phyloP scores from a whole-genome alignment of 2,329 filamentous ascomycete species.

The Curvularia verruculosa region DNA sequence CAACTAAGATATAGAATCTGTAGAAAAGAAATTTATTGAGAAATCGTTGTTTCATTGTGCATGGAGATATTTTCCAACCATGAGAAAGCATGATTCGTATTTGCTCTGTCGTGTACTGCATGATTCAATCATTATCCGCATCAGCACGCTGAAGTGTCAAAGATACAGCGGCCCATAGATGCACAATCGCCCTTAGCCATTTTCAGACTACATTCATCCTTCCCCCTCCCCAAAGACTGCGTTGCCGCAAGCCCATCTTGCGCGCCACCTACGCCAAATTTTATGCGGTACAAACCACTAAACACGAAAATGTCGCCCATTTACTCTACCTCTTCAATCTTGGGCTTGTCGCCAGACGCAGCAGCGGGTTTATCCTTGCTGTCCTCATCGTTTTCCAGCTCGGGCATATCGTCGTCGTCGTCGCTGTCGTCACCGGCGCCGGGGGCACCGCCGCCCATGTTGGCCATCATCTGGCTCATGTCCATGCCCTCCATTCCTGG shows the following conservation, averaged over 20 bases:
- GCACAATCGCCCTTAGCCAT: constrained; percentile 5
- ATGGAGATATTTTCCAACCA: not conserved
- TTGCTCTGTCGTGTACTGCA: constrained; percentile 24
- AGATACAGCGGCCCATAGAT: constrained; percentile 8
- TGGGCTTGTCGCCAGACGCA: constrained; percentile 44
- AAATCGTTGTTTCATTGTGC: not conserved
- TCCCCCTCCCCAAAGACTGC: constrained; percentile 9
- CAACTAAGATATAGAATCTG: not conserved
- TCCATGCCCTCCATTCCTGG: constrained; percentile 46
- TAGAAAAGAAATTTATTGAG: too few species aligned
- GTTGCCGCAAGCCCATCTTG: constrained; percentile 14
- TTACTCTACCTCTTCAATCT: constrained; percentile 56
- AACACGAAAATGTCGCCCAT: constrained; percentile 18
- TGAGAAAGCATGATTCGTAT: constrained; percentile 17
- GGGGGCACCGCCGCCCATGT: constrained; percentile 42
- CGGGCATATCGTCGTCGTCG: constrained; percentile 77
- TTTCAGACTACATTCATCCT: constrained; percentile 8
- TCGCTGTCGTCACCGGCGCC: constrained; percentile 53
- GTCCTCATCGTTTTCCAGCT: constrained; percentile 58
- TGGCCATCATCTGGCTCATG: constrained; percentile 41
- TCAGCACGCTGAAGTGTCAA: constrained; percentile 9
- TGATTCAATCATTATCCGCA: constrained; percentile 22
- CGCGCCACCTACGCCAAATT: constrained; percentile 6
- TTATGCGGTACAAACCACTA: constrained; percentile 18
- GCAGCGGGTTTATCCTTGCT: constrained; percentile 36